Percentiles rank a stretch among this genome's conserved stretches.
These are phyloP conservation scores for Candolleomyces efflorescens DNA, from an alignment of 768 basidiomycete genomes.

Conservation along the genomic window DNA sequence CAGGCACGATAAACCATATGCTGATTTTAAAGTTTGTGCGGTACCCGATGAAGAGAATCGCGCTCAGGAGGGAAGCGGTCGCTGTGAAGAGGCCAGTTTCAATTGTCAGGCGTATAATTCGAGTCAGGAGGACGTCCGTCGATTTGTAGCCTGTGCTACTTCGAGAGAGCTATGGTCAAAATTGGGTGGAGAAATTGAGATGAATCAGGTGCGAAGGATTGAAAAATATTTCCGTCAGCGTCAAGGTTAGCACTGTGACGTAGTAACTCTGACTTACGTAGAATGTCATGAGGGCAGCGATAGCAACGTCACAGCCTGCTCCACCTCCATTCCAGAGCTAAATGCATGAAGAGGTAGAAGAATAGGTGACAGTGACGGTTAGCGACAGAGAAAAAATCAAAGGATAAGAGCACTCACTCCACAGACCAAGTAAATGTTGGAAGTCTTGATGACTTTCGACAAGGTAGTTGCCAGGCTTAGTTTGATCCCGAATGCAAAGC, in stretches of 20 bases:
- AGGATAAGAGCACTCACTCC: slow-evolving; percentile 15
- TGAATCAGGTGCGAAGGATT: not conserved
- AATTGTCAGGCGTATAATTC: slow-evolving; percentile 29
- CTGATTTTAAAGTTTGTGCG: slow-evolving; percentile 20
- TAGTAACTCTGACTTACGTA: slow-evolving; percentile 18
- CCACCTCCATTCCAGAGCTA: slow-evolving; percentile 31
- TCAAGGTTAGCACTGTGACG: too few species aligned
- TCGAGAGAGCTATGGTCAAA: slow-evolving; percentile 13
- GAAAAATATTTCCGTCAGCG: not conserved
- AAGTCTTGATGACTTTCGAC: slow-evolving; percentile 14
- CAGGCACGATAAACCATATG: slow-evolving; percentile 27
- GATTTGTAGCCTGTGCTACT: slow-evolving; percentile 21
- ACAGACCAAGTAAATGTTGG: slow-evolving; percentile 22
- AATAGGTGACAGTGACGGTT: not conserved
- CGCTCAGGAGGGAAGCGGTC: slow-evolving; percentile 23
- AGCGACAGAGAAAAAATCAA: not conserved
- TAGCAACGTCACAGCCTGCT: slow-evolving; percentile 26
- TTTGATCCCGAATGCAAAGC: slow-evolving; percentile 20
- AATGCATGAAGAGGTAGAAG: too few species aligned
- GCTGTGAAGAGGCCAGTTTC: slow-evolving; percentile 29
- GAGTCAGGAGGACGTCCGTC: slow-evolving; percentile 21
- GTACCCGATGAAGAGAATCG: slow-evolving; percentile 24
- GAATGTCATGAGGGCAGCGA: slow-evolving; percentile 26
- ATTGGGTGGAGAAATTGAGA: too few species aligned
- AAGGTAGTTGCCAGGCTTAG: slow-evolving; percentile 13